Evolutionary conservation across 441 rosid genomes (phyloP), one percentile per base, ranked within the genome.

Genomic region (Pelargonium myrrhifolium): DNA sequence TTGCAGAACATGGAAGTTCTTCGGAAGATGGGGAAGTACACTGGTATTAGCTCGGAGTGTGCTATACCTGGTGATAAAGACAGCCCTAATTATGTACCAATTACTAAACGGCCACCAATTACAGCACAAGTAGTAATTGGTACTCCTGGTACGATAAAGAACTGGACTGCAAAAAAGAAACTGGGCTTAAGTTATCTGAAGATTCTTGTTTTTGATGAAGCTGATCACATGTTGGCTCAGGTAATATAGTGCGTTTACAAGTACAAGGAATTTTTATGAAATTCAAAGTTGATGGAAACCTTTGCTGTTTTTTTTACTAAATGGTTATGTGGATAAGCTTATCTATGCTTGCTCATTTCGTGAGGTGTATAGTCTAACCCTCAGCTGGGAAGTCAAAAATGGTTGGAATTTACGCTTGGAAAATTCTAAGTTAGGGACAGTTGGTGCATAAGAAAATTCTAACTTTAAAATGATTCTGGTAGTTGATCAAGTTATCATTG

Each of bases 121-220:
- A 64, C 77, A 0, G 85, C 96, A 0, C 99, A 94, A 68, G 81
- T 94, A 56, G 98, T 94, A 66, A 89, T 94, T 72, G 99, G 99
- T 15, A 94, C 99, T 37, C 97, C 99, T 67, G 99, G 98, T 39
- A 94, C 99, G 1, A 68, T 94, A 39, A 92, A 86, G 81, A 92
- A 72, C 75, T 85, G 90, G 87, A 84, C 88, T 81, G 58, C 91
- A 0, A 66, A 18, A 3, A 92, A 66, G 85, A 89, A 85, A 75
- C 74, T 94, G 77, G 77, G 86, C 37, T 67, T 77, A 14, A 64
- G 45, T 68, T 80, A 15, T 73, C 66, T 92, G 73, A 87, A 84
- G 82, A 83, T 94, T 75, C 96, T 94, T 66, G 99, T 94, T 59
- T 94, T 92, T 79, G 99, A 94, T 73, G 98, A 94, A 81, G 99